Conservation (phyloP, 202 grass and related monocot genomes). For the Bolboschoenoplectus hybrid region DNA sequence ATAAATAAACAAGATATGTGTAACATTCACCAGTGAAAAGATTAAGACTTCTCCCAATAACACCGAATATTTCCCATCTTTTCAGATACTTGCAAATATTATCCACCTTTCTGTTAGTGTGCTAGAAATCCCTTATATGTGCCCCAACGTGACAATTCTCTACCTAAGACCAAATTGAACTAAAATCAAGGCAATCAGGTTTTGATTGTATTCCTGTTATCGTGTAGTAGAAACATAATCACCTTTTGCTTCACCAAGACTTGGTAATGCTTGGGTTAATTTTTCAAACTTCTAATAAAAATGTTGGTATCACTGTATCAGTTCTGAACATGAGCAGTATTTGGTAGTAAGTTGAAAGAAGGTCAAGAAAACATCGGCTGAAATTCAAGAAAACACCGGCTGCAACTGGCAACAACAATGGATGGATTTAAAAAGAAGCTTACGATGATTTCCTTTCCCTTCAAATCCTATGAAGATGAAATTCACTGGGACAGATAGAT, state of each 20-base stretch:
- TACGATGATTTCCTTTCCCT: conserved; percentile 87
- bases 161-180: conserved; percentile 6
- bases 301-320: conserved; percentile 10
- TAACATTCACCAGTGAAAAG: neutral
- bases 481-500: conserved; percentile 87
- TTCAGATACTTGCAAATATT: neutral
- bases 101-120: neutral
- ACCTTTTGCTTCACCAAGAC: neutral
- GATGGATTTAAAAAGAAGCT: conserved; percentile 37
- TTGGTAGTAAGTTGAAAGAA: neutral
- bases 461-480: conserved; percentile 98
- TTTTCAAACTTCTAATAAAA: neutral
- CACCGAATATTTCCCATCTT: neutral
- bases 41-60: neutral
- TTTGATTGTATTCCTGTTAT: neutral
- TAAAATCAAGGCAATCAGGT: neutral
- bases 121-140: neutral
- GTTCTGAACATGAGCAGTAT: neutral
- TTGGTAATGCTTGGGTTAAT: neutral
- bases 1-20: neutral
- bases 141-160: neutral
- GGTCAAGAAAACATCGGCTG: neutral
- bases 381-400: neutral
- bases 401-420: neutral
- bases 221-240: neutral